Evolutionary conservation across 176 grass and related monocot species (phyloP), one percentile per base, ranked within the genome.

Genomic region (Avena atlantica): DNA sequence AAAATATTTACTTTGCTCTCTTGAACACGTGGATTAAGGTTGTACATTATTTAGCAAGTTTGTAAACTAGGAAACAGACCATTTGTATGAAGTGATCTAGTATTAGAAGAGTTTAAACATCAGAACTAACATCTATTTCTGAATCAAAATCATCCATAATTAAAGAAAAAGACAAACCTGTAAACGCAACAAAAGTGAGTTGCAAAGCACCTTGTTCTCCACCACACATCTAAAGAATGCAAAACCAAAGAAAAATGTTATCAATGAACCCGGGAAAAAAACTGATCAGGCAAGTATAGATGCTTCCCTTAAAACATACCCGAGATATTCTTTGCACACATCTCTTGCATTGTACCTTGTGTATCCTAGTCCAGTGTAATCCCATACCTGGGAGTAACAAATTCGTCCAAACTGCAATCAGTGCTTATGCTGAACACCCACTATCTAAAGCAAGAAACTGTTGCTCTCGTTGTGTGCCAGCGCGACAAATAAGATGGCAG

Each of bases 181-280:
- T 91, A 99, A 89, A 24, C 67, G 69, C 75, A 96, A 59, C 78
- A 99, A 60, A 75, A 99, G 85, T 14, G 92, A 99, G 64, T 93
- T 96, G 83, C 94, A 99, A 82, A 99, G 97, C 82, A 99, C 97
- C 77, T 96, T 99, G 87, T 99, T 99, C 80, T 99, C 97, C 89
- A 99, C 97, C 65, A 96, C 94, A 62, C 94, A 99, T 86, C 97
- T 99, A 91, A 72, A 88, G 23, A 76, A 72, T 44, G 36, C 8
- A 78, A 61, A 66, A 16, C 74, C 16, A 87, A 85, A 74, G 14
- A 0, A 59, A 50, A 81, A 77, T n/a, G 34, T 64, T 67, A 79
- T 44, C 40, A 70, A 78, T 85, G 44, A 83, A 20, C 1, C 15
- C 55, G 2, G 44, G 62, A 20, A 12, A 74, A 77, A 75, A 81